A percentile compares a stretch with the other conserved stretches of the same genome.
These are phyloP conservation scores for Aspergillus costaricaensis DNA, from an alignment of 2,329 filamentous ascomycete species.

Conservation along the genomic window DNA sequence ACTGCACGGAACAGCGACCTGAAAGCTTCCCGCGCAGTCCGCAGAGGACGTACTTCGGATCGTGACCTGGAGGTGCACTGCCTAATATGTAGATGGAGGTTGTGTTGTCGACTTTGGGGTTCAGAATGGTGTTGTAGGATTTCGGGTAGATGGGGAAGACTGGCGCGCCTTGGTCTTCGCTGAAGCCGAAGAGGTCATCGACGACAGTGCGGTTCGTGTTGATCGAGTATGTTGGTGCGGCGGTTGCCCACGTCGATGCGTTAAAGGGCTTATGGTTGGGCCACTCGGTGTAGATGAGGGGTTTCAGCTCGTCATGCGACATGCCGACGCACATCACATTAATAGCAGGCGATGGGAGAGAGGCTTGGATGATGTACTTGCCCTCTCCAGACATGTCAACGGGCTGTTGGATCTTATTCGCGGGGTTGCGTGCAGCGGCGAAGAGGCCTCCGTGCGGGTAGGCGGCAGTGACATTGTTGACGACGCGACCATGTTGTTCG, in stretches of 20 bases:
- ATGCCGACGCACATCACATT: constrained; percentile 75
- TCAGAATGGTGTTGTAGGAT: constrained; percentile 67
- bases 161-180: constrained; percentile 55
- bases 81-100: constrained; percentile 67
- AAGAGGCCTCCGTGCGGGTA: constrained; percentile 75
- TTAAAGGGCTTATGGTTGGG: constrained; percentile 42
- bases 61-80: constrained; percentile 41
- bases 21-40: constrained; percentile 65
- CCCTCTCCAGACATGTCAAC: constrained; percentile 65
- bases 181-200: constrained; percentile 72
- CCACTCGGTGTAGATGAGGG: constrained; percentile 67
- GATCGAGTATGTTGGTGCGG: constrained; percentile 37
- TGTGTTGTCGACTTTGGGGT: constrained; percentile 49
- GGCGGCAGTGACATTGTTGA: constrained; percentile 76
- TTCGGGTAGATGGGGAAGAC: constrained; percentile 59
- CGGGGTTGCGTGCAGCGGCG: constrained; percentile 60
- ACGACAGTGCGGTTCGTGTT: constrained; percentile 58
- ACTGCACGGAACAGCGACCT: constrained; percentile 66
- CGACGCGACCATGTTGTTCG: constrained; percentile 54
- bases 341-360: constrained; percentile 68
- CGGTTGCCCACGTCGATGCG: constrained; percentile 28
- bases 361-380: constrained; percentile 67
- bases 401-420: constrained; percentile 71
- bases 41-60: constrained; percentile 65
- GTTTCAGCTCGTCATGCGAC: constrained; percentile 58